Base-by-base conservation (phyloP, 1,284 basidiomycete genomes). In the Fomes fomentarius region DNA sequence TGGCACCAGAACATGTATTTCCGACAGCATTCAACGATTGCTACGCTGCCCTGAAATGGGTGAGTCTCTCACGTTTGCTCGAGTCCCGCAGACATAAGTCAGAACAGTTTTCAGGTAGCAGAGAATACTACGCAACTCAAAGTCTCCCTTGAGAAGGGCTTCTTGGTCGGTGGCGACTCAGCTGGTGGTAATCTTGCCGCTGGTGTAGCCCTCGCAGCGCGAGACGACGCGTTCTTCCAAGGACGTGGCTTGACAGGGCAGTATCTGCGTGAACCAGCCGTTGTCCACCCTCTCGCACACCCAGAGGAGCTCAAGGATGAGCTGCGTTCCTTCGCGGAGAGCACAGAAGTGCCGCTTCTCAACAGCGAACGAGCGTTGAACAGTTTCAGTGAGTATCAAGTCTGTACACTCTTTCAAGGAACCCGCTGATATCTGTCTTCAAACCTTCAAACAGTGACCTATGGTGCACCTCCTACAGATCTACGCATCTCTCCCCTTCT, bases 111-210 rank as follows among this genome's bases (percentile, higher is more conserved):
- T 3, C 15, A 58, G 55, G 41, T 35, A 2, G 49, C 45, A 8
- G 21, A 34, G 6, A 56, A 58, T 51, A 47, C 58, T 0, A 2
- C 43, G 1, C 22, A 25, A 8, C 28, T 66, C 9, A 26, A 39
- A 4, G 50, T 50, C 2, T 46, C 37, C 34, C 28, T 64, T 4
- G 15, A 22, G 10, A 61, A 62, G 41, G 64, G 65, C 1, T 61
- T 69, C 42, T 45, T 69, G 28, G 43, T 69, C 7, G 63, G 63
- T 5, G 67, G 67, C 8, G 30, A 42, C 25, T 66, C 65, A 10
- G 63, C 66, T 1, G 66, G 67, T 1, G 66, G 44, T 10, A 68
- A 63, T 39, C 14, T 66, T 9, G 52, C 58, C 11, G 59, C 61
- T 10, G 43, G 56, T 4, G 17, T 67, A 7, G 55, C 63, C 0